phyloP scores from a whole-genome alignment of 768 basidiomycete species.

The Serendipita sp. region DNA sequence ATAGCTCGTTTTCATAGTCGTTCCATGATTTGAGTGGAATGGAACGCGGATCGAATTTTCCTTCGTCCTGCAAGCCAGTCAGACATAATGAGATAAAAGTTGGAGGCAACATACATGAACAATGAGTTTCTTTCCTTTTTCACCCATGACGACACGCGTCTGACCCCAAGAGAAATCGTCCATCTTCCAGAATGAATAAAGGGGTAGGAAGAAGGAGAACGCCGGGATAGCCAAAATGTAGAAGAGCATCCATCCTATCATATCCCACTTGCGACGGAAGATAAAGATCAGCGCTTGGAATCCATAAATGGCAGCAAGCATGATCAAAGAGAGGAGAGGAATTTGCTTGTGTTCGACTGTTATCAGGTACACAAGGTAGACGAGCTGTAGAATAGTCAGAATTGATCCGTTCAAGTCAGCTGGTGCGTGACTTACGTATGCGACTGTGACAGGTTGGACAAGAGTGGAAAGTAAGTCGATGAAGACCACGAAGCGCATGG shows the following conservation, averaged over 20 bases:
- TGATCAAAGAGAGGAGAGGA: constrained; percentile 69
- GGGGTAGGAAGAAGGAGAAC: constrained; percentile 83
- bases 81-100: neutral
- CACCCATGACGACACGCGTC: constrained; percentile 84
- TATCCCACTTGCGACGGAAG: constrained; percentile 90
- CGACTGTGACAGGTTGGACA: constrained; percentile 73
- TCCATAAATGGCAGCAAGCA: constrained; percentile 92
- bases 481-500: constrained; percentile 97
- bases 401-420: constrained; percentile 5
- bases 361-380: constrained; percentile 73
- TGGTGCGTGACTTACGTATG: constrained; percentile 50
- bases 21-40: constrained; percentile 97
- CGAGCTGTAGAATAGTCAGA: constrained; percentile 39
- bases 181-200: constrained; percentile 97
- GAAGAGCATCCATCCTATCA: constrained; percentile 95
- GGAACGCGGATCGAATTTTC: constrained; percentile 84
- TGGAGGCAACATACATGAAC: constrained; percentile 53
- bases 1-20: constrained; percentile 91
- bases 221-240: constrained; percentile 90
- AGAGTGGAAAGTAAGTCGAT: constrained; percentile 84
- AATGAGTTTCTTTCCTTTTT: constrained; percentile 88
- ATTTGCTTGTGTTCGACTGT: constrained; percentile 48
- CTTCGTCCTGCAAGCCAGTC: constrained; percentile 60
- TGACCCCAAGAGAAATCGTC: constrained; percentile 96
- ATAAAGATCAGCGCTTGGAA: constrained; percentile 85